Conservation (phyloP, 139 green algal genomes). For the Chlamydomonas sp. region DNA sequence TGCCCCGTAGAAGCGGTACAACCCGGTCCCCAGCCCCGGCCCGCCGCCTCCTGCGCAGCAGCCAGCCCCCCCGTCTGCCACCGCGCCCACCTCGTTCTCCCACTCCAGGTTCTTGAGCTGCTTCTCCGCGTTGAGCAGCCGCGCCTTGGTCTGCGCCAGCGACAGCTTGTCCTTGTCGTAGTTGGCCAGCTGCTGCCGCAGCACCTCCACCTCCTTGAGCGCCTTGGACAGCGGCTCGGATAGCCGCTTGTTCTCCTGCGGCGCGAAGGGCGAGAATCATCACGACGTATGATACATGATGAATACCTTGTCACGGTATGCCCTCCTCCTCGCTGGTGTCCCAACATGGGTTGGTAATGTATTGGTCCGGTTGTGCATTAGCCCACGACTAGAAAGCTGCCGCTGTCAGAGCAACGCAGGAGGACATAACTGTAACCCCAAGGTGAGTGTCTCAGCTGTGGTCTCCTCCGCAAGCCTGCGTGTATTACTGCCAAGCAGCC, state of each 20-base stretch:
- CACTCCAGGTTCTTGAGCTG: slow-evolving; percentile 87
- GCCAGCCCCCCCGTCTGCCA: not conserved
- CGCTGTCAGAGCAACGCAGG: too few species aligned
- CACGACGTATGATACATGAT: too few species aligned
- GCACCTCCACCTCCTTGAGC: slow-evolving; percentile 82
- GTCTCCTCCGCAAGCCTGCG: too few species aligned
- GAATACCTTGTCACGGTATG: too few species aligned
- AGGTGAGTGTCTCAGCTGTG: too few species aligned
- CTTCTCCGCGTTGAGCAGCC: slow-evolving; percentile 82
- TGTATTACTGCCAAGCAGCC: not conserved
- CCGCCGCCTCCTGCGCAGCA: not conserved
- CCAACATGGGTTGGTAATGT: too few species aligned
- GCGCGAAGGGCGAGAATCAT: too few species aligned
- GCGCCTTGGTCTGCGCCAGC: slow-evolving; percentile 75
- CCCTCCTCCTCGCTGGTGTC: too few species aligned
- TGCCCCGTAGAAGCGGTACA: not conserved
- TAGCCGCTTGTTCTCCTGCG: slow-evolving; percentile 90
- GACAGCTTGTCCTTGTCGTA: slow-evolving; percentile 86
- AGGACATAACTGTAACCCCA: too few species aligned
- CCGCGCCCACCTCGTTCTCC: slow-evolving; percentile 79
- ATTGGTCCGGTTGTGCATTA: too few species aligned
- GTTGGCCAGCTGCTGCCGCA: slow-evolving; percentile 70
- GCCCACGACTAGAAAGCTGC: too few species aligned
- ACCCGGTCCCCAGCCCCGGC: too few species aligned
- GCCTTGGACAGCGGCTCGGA: slow-evolving; percentile 84